Evolutionary conservation across 108 stramenopile species (phyloP).

Genomic region (Seminavis robusta): DNA sequence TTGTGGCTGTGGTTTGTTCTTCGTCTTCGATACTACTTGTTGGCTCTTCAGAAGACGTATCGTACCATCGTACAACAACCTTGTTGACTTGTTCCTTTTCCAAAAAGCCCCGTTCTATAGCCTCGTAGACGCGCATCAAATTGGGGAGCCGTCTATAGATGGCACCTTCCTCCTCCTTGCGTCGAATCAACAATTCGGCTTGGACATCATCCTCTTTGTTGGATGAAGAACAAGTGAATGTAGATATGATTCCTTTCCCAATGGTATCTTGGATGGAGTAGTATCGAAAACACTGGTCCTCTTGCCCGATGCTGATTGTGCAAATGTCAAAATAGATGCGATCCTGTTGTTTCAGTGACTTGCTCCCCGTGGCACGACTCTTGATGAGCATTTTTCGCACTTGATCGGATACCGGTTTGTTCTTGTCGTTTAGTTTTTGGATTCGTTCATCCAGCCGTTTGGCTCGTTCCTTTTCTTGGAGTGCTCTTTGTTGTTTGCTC

Average conservation of each 20-base stretch:
- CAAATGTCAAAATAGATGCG: slow-evolving; percentile 57
- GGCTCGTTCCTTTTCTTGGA: slow-evolving; percentile 29
- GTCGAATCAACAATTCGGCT: slow-evolving; percentile 1
- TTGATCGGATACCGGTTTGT: slow-evolving; percentile 55
- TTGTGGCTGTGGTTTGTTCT: not conserved
- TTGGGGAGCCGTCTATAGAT: slow-evolving; percentile 29
- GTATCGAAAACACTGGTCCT: slow-evolving; percentile 31
- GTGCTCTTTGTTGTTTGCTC: slow-evolving; percentile 18
- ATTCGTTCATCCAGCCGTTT: slow-evolving; percentile 46
- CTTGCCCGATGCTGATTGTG: too few relatives aligned
- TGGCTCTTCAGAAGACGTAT: slow-evolving; percentile 9
- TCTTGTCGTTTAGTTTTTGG: slow-evolving; percentile 41
- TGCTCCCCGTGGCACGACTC: slow-evolving; percentile 61
- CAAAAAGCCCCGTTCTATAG: slow-evolving; percentile 18
- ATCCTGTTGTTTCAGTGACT: slow-evolving; percentile 52
- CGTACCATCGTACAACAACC: slow-evolving; percentile 38
- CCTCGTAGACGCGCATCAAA: slow-evolving; percentile 45
- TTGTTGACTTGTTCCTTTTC: slow-evolving; percentile 9
- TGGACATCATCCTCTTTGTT: not conserved
- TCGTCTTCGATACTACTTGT: not conserved
- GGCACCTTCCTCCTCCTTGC: not conserved
- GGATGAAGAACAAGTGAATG: slow-evolving; percentile 4
- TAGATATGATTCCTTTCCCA: slow-evolving; percentile 23
- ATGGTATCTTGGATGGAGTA: slow-evolving; percentile 54
- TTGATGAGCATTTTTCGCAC: slow-evolving; percentile 71